These are phyloP conservation scores for Schizophyllum amplum DNA, from an alignment of 1,284 basidiomycete genomes.

Conservation along the genomic window DNA sequence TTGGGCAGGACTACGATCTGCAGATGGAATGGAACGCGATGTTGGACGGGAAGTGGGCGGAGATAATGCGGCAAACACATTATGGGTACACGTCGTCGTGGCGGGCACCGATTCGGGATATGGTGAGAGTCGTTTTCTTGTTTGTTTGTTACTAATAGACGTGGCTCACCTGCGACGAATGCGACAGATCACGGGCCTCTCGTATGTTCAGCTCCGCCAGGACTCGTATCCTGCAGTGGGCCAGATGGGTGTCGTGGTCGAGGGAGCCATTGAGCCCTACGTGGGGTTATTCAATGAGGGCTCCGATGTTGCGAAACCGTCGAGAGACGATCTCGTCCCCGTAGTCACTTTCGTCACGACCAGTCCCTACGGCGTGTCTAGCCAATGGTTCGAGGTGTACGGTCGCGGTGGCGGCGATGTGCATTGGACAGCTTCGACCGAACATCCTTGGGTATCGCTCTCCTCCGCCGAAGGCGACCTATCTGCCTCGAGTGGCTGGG, in stretches of 20 bases:
- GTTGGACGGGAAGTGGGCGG: slow-evolving; percentile 35
- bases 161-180: slow-evolving; percentile 30
- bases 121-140: slow-evolving; percentile 40
- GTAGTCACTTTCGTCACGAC: slow-evolving; percentile 26
- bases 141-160: too few species aligned
- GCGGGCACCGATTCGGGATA: slow-evolving; percentile 32
- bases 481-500: slow-evolving; percentile 33
- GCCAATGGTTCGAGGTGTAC: slow-evolving; percentile 52
- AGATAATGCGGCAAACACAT: slow-evolving; percentile 4
- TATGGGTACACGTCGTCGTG: not conserved
- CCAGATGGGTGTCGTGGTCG: slow-evolving; percentile 6
- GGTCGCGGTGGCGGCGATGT: slow-evolving; percentile 53
- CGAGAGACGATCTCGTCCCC: not conserved
- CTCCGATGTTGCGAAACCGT: slow-evolving; percentile 1
- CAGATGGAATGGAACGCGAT: slow-evolving; percentile 51
- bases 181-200: slow-evolving; percentile 25
- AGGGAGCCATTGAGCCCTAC: slow-evolving; percentile 1
- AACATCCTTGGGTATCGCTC: slow-evolving; percentile 47
- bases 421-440: slow-evolving; percentile 42
- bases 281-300: not conserved
- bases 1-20: slow-evolving; percentile 51
- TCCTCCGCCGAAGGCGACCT: slow-evolving; percentile 41
- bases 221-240: slow-evolving; percentile 5
- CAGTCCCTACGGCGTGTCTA: slow-evolving; percentile 45
- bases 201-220: slow-evolving; percentile 6